Percentiles rank a stretch among this genome's conserved stretches.
Conservation (phyloP, 306 rosid genomes). For the Macrotyloma uniflorum region DNA sequence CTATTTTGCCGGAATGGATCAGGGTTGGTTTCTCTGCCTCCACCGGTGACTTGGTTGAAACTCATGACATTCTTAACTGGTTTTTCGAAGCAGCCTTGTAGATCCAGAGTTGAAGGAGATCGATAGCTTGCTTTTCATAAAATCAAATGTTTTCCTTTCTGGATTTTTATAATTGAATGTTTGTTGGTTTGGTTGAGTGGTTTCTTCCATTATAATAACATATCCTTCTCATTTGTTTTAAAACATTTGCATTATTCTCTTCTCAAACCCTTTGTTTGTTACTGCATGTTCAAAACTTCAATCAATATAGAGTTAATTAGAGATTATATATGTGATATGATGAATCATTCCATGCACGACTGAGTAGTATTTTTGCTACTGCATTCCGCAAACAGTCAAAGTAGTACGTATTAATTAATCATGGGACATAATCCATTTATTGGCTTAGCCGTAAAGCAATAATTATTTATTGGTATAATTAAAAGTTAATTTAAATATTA, state of each 20-base stretch:
- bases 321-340: too few species aligned
- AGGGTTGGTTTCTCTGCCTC: slow-evolving; percentile 42
- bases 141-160: neutral
- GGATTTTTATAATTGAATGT: neutral
- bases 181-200: neutral
- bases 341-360: too few species aligned
- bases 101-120: neutral
- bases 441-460: too few species aligned
- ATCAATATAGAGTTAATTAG: too few species aligned
- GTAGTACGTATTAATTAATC: too few species aligned
- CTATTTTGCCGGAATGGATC: slow-evolving; percentile 40
- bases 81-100: neutral
- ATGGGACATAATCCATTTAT: too few species aligned
- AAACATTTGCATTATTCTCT: neutral
- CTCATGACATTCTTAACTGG: slow-evolving; percentile 37
- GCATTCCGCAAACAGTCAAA: too few species aligned
- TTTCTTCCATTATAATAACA: neutral
- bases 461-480: too few species aligned
- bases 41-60: slow-evolving; percentile 39
- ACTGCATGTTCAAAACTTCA: too few species aligned
- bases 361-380: too few species aligned
- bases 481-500: too few species aligned
- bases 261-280: too few species aligned
- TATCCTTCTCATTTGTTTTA: neutral
- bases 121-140: neutral